Evolutionary conservation across 1,284 basidiomycete genomes (phyloP), one percentile per base, ranked within the genome.

Genomic region (Heterobasidion irregulare): DNA sequence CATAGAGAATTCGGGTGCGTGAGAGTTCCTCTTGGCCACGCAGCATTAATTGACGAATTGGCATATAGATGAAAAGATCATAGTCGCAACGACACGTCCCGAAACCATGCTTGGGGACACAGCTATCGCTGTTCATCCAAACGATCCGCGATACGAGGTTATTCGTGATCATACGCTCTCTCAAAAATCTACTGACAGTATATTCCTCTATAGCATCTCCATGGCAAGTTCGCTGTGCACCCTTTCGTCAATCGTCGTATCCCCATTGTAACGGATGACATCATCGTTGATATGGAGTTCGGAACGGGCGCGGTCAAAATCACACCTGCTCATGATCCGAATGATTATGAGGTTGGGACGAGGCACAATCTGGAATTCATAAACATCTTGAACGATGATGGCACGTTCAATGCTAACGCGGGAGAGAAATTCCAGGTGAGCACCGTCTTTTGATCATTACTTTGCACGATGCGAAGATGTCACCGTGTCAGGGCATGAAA

Each of bases 221-320:
- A 96, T 65, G 96, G 95, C 61, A 98, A 97, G 77, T 93, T 87
- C 63, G 93, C 84, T 43, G 70, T 80, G 2, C 97, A 99, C 70
- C 97, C 97, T 1, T 98, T 99, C 76, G 74, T 95, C 57, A 75
- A 85, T 61, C 86, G 97, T 53, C 83, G 85, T 46, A 80, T 99
- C 55, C 94, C 94, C 19, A 97, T 99, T 68, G 77, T 99, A 57
- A 80, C 86, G 46, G 97, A 99, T 67, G 74, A 79, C 45, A 68
- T 72, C 55, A 77, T 79, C 54, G 96, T 98, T 61, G 96, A 99
- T 70, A 98, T 94, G 87, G 81, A 83, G 44, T 98, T 99, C 63
- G 97, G 97, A 54, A 99, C 97, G 32, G 97, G 97, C 72, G 97
- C 96, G 6, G 96, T 99, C 57, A 99, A 99, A 76, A 99, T 99